phyloP scores from a whole-genome alignment of 1,284 basidiomycete species.

The Phaffia rhodozyma region DNA sequence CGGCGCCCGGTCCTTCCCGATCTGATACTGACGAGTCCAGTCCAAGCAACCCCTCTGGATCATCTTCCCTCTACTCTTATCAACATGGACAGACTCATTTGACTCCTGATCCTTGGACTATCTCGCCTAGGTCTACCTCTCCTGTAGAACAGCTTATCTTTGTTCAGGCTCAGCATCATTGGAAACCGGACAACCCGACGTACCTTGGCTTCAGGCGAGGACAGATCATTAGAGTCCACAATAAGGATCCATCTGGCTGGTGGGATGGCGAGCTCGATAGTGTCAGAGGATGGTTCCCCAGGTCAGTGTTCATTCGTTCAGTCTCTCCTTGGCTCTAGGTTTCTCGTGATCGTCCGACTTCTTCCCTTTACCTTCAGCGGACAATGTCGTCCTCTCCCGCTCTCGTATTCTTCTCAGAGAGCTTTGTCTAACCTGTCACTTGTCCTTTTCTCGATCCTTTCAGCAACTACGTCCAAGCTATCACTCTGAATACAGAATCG shows the following conservation, averaged over 20 bases:
- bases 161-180: constrained; percentile 81
- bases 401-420: not conserved
- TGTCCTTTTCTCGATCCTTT: not conserved
- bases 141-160: constrained; percentile 26
- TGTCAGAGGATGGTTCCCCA: constrained; percentile 95
- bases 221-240: constrained; percentile 79
- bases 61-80: no score
- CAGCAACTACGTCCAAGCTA: constrained; percentile 44
- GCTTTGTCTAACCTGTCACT: no score
- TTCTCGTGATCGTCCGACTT: not conserved
- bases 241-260: constrained; percentile 83
- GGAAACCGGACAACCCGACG: constrained; percentile 58
- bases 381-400: constrained; percentile 18
- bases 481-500: no score
- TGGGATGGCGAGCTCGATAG: constrained; percentile 88
- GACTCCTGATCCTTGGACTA: no score
- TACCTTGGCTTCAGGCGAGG: constrained; percentile 82
- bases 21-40: no score
- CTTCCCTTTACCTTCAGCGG: not conserved
- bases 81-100: no score
- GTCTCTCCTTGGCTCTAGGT: constrained; percentile 9
- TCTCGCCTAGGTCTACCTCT: not conserved
- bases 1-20: no score
- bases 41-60: no score
- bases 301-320: constrained; percentile 37